Evolutionary conservation across 2,329 filamentous ascomycete species (phyloP), one percentile per base, ranked within the genome.

Genomic region (Onygenales sp.): DNA sequence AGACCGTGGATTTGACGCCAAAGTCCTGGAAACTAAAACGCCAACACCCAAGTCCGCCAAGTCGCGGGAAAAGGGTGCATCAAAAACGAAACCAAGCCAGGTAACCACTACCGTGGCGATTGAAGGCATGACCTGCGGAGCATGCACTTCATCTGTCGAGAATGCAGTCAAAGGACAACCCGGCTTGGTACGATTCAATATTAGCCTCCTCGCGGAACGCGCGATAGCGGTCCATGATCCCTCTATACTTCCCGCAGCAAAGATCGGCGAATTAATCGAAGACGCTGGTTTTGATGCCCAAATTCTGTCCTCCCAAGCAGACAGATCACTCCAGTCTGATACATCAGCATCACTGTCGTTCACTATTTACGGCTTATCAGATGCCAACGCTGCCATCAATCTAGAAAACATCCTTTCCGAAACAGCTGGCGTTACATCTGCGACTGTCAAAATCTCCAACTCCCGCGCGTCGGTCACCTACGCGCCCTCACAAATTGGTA

Each of bases 91-190:
- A 51, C 55, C 66, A 7, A 69, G 68, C 31, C 58, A 63, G 2
- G 77, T 85, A 54, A 88, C 83, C 0, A 96, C 91, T 0, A 97
- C 91, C 0, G 79, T 98, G 14, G 84, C 87, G 4, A 88, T 98
- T 52, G 89, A 93, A 60, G 93, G 93, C 50, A 98, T 98, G 93
- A 98, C 93, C 1, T 97, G 93, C 66, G 92, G 92, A 21, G 89
- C 93, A 43, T 98, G 93, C 70, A 97, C 93, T 0, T 92, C 92
- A 1, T 90, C 92, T 5, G 84, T 97, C 1, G 88, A 96, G 64
- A 79, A 82, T 50, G 89, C 87, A 3, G 93, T 98, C 71, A 81
- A 83, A 60, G 81, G 80, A 58, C 71, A 92, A 2, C 82, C 87
- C 8, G 93, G 93, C 21, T 70, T 97, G 13, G 66, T 89, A 53